Evolutionary conservation across 495 filamentous ascomycete genomes (phyloP).

Genomic region (Podospora pseudopauciseta): DNA sequence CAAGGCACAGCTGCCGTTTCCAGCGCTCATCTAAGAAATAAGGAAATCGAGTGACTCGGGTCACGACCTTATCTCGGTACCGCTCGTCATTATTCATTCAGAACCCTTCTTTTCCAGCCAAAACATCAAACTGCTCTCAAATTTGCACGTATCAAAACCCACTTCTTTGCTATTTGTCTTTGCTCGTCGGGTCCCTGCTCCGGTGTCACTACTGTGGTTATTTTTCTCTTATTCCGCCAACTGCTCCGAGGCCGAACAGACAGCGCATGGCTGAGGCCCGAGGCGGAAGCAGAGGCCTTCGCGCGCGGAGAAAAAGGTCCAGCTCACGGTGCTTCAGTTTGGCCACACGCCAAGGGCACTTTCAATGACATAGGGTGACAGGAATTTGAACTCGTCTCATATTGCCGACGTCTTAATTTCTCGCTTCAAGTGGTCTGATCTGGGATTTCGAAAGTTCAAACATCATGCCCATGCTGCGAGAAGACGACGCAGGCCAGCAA

Average conservation of each 20-base stretch:
- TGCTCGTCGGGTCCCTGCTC: background rate
- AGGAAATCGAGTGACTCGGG: background rate
- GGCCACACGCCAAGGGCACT: constrained; percentile 1
- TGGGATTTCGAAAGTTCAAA: background rate
- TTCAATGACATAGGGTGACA: constrained; percentile 19
- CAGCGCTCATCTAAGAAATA: background rate
- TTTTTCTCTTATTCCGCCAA: background rate
- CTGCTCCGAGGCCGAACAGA: background rate
- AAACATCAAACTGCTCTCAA: background rate
- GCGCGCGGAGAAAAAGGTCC: background rate
- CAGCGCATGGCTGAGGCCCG: background rate
- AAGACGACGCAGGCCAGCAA: constrained; percentile 35
- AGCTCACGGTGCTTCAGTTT: background rate
- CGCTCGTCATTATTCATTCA: background rate
- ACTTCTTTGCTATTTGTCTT: background rate
- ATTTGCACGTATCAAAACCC: background rate
- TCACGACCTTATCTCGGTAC: background rate
- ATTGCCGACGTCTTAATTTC: background rate
- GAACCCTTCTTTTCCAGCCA: background rate
- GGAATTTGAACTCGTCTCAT: constrained; percentile 9
- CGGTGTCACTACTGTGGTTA: background rate
- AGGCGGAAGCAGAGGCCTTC: constrained; percentile 6
- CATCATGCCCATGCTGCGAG: constrained; percentile 59
- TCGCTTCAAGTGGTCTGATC: background rate
- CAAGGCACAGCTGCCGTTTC: background rate